Evolutionary conservation across 495 filamentous ascomycete species (phyloP).

Genomic region (Patellaria atrata): DNA sequence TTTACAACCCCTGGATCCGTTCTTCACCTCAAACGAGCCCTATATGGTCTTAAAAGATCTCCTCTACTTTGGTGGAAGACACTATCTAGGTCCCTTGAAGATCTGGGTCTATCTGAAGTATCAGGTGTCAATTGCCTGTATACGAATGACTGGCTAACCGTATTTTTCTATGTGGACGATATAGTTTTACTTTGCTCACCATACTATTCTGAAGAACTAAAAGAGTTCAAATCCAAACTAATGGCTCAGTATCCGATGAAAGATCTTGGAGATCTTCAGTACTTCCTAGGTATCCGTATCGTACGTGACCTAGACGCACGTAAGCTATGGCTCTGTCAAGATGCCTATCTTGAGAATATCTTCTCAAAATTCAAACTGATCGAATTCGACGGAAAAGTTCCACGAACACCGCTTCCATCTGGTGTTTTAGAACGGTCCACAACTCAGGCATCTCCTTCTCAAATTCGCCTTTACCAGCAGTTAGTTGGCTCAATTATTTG

Average conservation of each 20-base stretch:
- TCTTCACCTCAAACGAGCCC: conserved; percentile 1
- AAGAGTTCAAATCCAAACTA: background rate
- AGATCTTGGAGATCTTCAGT: background rate
- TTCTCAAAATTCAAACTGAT: background rate
- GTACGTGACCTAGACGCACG: background rate
- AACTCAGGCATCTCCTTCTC: background rate
- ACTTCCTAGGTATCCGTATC: conserved; percentile 3
- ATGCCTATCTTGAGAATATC: conserved; percentile 5
- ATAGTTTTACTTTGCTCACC: conserved; percentile 5
- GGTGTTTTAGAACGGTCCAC: too few relatives aligned
- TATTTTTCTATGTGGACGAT: conserved; percentile 11
- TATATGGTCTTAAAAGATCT: conserved; percentile 9
- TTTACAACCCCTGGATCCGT: background rate
- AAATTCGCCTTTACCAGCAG: background rate
- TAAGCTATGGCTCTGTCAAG: conserved; percentile 1
- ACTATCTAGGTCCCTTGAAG: conserved; percentile 1
- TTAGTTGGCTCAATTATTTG: conserved; percentile 2
- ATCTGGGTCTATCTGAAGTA: conserved; percentile 5
- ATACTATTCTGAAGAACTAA: background rate
- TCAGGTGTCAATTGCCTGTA: conserved; percentile 2
- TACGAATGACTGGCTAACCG: conserved; percentile 2
- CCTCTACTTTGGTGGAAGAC: conserved; percentile 8
- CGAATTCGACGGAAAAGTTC: too few relatives aligned
- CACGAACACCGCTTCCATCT: too few relatives aligned
- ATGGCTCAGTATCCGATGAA: background rate